Evolutionary conservation across 805 yeast genomes (phyloP).

Genomic region (Yarrowia sp.): DNA sequence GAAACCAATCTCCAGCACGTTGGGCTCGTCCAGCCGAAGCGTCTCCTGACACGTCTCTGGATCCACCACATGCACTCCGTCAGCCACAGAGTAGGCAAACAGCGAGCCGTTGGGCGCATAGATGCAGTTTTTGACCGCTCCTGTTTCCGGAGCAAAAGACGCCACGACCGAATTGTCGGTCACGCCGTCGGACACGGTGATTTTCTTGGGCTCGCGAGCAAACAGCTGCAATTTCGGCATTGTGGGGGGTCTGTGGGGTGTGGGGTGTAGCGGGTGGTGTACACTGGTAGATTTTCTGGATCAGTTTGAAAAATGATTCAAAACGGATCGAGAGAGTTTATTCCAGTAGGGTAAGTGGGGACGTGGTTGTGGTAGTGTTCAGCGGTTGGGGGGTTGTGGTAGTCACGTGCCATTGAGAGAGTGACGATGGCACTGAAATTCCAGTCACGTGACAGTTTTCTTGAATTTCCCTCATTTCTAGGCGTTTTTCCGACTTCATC

Average conservation of each 20-base stretch:
- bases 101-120: constrained; percentile 72
- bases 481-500: too few relatives aligned
- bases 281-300: background rate
- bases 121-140: constrained; percentile 59
- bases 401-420: too few relatives aligned
- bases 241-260: background rate
- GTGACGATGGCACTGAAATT: too few relatives aligned
- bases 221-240: constrained; percentile 31
- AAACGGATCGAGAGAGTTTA: constrained; percentile 13
- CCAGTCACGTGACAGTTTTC: too few relatives aligned
- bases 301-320: constrained; percentile 23
- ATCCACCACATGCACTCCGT: constrained; percentile 61
- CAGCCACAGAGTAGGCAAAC: constrained; percentile 71
- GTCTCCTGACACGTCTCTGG: constrained; percentile 60
- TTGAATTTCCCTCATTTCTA: too few relatives aligned
- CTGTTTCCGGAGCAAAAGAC: constrained; percentile 1
- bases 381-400: background rate
- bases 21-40: constrained; percentile 61
- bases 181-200: constrained; percentile 34
- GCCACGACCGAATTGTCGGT: constrained; percentile 29
- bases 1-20: constrained; percentile 81
- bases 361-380: background rate
- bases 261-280: background rate
- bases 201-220: constrained; percentile 37
- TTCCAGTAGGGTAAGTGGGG: constrained; percentile 25